Evolutionary conservation across 1,284 basidiomycete species (phyloP).

Genomic region (Ceratobasidium sp.): DNA sequence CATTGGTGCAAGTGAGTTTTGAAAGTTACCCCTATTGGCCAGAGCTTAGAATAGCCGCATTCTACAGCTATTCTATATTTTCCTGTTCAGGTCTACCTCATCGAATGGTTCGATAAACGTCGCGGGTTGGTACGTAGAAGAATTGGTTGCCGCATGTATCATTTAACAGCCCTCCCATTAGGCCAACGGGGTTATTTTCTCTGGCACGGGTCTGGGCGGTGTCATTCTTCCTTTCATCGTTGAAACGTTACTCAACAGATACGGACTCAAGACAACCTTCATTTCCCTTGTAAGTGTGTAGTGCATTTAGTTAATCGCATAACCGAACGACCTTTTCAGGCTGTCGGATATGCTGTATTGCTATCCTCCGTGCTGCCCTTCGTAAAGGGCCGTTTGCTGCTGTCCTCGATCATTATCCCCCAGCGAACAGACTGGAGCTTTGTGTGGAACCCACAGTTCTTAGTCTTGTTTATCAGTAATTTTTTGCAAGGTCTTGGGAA

Average conservation of each 20-base stretch:
- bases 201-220: conserved; percentile 43
- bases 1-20: conserved; percentile 44
- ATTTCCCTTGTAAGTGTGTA: conserved; percentile 40
- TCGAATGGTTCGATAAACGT: conserved; percentile 43
- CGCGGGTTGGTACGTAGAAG: conserved; percentile 42
- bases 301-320: background rate
- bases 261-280: conserved; percentile 42
- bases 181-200: conserved; percentile 44
- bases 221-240: conserved; percentile 44
- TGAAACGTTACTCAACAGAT: conserved; percentile 43
- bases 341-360: conserved; percentile 29
- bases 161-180: background rate
- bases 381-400: conserved; percentile 44
- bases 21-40: too few relatives aligned
- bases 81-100: conserved; percentile 39
- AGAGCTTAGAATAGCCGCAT: background rate
- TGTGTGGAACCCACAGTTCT: conserved; percentile 43
- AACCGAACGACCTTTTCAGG: conserved; percentile 15
- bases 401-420: conserved; percentile 39
- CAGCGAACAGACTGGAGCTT: conserved; percentile 41
- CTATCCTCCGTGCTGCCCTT: conserved; percentile 43
- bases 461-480: conserved; percentile 44
- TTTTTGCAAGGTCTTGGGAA: conserved; percentile 46
- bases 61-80: conserved; percentile 44
- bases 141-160: background rate